These are phyloP conservation scores for Thermothielavioides terrestris DNA, from an alignment of 495 filamentous ascomycete species.

Conservation along the genomic window DNA sequence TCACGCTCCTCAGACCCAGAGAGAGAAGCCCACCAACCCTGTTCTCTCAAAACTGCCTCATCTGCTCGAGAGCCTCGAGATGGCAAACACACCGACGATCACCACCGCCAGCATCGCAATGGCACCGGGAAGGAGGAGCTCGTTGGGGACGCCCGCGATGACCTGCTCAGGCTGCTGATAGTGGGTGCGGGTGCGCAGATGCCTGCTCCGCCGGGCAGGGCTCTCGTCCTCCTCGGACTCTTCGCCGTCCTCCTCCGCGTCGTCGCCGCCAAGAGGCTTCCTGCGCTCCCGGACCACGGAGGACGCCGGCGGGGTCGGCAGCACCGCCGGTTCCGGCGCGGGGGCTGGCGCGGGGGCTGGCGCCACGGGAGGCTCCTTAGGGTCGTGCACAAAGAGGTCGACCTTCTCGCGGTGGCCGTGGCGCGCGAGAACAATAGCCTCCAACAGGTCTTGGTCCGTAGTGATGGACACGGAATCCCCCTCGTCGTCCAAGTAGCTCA, in stretches of 20 bases:
- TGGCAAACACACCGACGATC: slow-evolving; percentile 87
- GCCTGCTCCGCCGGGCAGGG: slow-evolving; percentile 34
- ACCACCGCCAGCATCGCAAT: slow-evolving; percentile 92
- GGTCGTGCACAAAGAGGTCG: slow-evolving; percentile 94
- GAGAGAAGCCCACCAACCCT: not conserved
- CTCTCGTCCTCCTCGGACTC: slow-evolving; percentile 54
- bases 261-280: slow-evolving; percentile 48
- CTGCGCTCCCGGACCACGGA: slow-evolving; percentile 53
- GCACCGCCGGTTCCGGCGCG: slow-evolving; percentile 35
- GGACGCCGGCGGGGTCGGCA: slow-evolving; percentile 45
- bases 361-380: slow-evolving; percentile 67
- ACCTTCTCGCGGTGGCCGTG: slow-evolving; percentile 79
- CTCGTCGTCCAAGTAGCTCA: slow-evolving; percentile 96
- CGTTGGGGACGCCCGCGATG: slow-evolving; percentile 88
- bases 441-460: slow-evolving; percentile 83
- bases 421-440: slow-evolving; percentile 78
- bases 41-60: slow-evolving; percentile 29
- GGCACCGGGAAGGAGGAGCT: slow-evolving; percentile 84
- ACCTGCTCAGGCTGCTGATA: slow-evolving; percentile 60
- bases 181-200: slow-evolving; percentile 23
- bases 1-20: not conserved
- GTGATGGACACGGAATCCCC: slow-evolving; percentile 97
- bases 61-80: slow-evolving; percentile 65
- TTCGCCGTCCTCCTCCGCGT: slow-evolving; percentile 49
- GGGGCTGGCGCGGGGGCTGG: slow-evolving; percentile 52